Conservation (phyloP, 2,329 filamentous ascomycete genomes). For the Stagonosporopsis chrysanthemi region DNA sequence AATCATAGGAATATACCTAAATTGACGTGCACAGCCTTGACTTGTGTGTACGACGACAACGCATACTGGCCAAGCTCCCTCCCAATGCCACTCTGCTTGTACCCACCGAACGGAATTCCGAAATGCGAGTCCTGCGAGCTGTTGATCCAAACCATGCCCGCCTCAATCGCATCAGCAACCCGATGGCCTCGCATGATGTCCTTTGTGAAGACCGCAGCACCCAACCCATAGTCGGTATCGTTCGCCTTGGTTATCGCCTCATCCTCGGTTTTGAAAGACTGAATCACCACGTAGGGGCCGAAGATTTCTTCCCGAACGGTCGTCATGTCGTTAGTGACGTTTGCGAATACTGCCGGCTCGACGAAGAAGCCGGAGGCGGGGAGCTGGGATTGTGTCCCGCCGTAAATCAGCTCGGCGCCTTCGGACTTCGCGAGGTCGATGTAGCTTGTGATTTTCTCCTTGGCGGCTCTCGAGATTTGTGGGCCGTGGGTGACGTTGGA, state of each 20-base stretch:
- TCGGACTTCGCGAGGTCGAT: no score
- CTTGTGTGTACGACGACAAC: no score
- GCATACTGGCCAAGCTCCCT: background rate
- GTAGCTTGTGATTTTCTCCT: no score
- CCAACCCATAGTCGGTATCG: background rate
- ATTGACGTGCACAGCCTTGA: no score
- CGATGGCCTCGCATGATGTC: no score
- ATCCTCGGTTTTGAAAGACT: background rate
- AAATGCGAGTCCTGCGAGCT: background rate
- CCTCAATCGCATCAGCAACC: no score
- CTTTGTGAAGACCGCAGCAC: background rate
- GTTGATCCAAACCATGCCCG: background rate
- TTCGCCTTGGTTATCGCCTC: background rate
- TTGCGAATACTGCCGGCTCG: background rate
- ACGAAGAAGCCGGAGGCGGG: no score
- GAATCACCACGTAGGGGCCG: background rate
- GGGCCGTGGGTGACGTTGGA: no score
- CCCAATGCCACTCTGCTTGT: background rate
- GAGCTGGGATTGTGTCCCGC: no score
- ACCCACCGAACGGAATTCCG: background rate
- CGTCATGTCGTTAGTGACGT: background rate
- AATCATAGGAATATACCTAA: no score
- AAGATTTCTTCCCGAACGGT: background rate
- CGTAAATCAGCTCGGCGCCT: no score
- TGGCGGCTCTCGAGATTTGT: no score